phyloP scores from a whole-genome alignment of 1,139 yeast species.

The Taphrina flavorubra region DNA sequence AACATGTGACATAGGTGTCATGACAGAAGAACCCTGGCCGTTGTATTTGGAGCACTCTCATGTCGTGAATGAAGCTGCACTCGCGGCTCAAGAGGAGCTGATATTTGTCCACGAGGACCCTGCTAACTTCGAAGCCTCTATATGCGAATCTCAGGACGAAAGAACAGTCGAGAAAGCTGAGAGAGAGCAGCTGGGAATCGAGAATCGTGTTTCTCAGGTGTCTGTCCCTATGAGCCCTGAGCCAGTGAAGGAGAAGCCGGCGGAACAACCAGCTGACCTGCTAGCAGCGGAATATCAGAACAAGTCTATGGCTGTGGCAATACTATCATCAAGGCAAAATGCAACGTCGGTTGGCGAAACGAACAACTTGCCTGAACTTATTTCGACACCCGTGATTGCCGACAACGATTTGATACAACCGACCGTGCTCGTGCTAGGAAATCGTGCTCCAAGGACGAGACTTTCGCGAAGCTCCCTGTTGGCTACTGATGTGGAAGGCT shows the following conservation, averaged over 20 bases:
- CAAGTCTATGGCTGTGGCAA: background rate
- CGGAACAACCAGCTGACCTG: background rate
- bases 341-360: too few relatives aligned
- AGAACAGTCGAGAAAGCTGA: too few relatives aligned
- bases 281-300: background rate
- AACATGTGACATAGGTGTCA: slow-evolving; percentile 16
- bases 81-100: background rate
- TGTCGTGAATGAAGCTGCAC: background rate
- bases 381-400: background rate
- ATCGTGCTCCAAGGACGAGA: background rate
- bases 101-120: slow-evolving; percentile 20
- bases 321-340: too few relatives aligned
- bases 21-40: slow-evolving; percentile 32
- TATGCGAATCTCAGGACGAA: background rate
- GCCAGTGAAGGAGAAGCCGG: background rate
- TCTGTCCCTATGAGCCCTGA: background rate
- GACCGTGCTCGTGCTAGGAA: background rate
- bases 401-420: background rate
- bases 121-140: slow-evolving; percentile 6
- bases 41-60: background rate
- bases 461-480: background rate
- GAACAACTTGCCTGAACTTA: too few relatives aligned
- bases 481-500: background rate
- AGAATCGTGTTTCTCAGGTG: too few relatives aligned
- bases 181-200: too few relatives aligned